Evolutionary conservation across 2,329 filamentous ascomycete genomes (phyloP), one percentile per base, ranked within the genome.

Genomic region (Pseudogymnoascus sp.): DNA sequence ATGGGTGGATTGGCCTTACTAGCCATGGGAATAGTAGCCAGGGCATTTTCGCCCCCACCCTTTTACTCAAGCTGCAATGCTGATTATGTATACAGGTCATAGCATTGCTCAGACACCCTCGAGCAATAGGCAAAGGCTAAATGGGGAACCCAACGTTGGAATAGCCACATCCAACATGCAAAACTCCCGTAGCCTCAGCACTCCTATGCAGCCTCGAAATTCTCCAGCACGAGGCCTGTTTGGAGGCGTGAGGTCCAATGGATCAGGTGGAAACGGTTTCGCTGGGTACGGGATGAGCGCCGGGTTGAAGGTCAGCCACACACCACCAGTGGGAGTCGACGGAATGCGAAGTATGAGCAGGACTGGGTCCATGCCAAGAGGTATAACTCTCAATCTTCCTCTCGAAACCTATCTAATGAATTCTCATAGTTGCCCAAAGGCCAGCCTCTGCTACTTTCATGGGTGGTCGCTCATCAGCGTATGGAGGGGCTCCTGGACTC

Each of bases 221-320:
- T 52, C 60, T 19, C 60, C 36, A 52, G 25, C 35, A 45, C 35
- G 60, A 30, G 28, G 28, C 23, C 68, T 69, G 19, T 64, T 72
- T 11, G 58, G 62, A 16, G 63, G 52, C 39, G 7, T 69, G 9
- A 69, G 63, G 58, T 62, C 38, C 8, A 71, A 67, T 60, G 55
- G 19, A 62, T 59, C 58, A 16, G 62, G 63, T 41, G 33, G 58
- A 25, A 62, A 63, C 60, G 68, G 69, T 1, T 69, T 73, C 35
- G 64, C 67, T 36, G 70, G 70, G 6, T 73, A 73, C 62, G 72
- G 72, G 19, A 69, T 74, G 69, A 73, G 71, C 61, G 72, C 72
- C 41, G 71, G 72, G 49, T 62, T 73, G 16, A 74, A 72, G 66
- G 69, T 72, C 23, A 72, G 72, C 60, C 69, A 72, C 58, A 67